Evolutionary conservation across 2,329 filamentous ascomycete genomes (phyloP), one percentile per base, ranked within the genome.

Genomic region (Diplodia corticola): DNA sequence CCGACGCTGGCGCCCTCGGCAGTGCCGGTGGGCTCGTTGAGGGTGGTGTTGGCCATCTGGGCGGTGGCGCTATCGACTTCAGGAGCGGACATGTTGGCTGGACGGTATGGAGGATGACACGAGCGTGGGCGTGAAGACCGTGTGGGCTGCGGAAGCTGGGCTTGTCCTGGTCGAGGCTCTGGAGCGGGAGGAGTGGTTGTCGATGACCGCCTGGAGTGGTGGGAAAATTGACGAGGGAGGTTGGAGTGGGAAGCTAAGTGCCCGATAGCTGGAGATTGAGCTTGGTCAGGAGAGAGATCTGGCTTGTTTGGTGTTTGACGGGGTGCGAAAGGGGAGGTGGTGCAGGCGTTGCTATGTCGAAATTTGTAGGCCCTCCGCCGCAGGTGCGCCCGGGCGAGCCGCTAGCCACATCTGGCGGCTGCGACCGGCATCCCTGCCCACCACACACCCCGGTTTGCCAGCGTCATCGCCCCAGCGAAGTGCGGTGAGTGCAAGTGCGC

Each of bases 11-110:
- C 85, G 72, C 89, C 87, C 76, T 84, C 79, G 73, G 84, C 85
- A 78, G 82, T 84, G 64, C 55, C 77, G 72, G 81, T 80, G 73
- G 79, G 77, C 78, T 89, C 85, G 78, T 84, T 83, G 80, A 90
- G 80, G 79, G 84, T 83, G 81, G 86, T 85, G 80, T 85, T 86
- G 80, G 88, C 86, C 85, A 90, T 81, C 79, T 83, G 81, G 85
- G 84, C 84, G 84, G 90, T 89, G 86, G 90, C 87, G 86, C 91
- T 89, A 83, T 91, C 89, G 85, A 92, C 87, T 61, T 61, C 57
- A 84, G 81, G 57, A 76, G 88, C 84, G 91, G 93, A 96, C 94
- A 98, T 98, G 81, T 83, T 92, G 83, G 82, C 77, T 77, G 77
- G 77, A 78, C 79, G 77, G 81, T 79, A 84, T 73, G 80, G 80